Evolutionary conservation across 2,329 filamentous ascomycete species (phyloP), one percentile per base, ranked within the genome.

Genomic region (Trichoderma simmonsii): DNA sequence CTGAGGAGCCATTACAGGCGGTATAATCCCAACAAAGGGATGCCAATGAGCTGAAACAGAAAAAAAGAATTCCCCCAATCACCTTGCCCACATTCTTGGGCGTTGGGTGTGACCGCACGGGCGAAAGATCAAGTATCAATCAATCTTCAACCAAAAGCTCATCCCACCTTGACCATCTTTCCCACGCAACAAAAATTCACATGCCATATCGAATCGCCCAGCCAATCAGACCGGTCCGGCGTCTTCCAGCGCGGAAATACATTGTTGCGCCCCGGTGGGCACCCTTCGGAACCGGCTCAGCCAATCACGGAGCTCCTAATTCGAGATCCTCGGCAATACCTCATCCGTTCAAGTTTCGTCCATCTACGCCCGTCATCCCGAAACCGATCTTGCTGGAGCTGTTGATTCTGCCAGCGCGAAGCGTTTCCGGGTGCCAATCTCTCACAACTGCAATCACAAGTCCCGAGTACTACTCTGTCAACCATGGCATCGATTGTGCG

Each of bases 401-500:
- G 64, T 62, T 62, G 51, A 67, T 51, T 43, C 62, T 61, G 48
- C 64, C 64, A 62, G 66, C 57, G 66, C 66, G 43, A 61, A 70
- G 66, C 28, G 66, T 69, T 32, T 3, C 66, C 43, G 54, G 66
- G 56, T 56, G 59, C 43, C 21, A 60, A 43, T 9, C 26, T 30
- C 28, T 21, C 18, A 21, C 5, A 11, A 32, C 11, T 30, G 8
- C 39, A 24, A 65, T 57, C 21, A n/a, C 39, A 54, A 43, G 18
- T 30, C 24, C 54, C 36, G 36, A 51, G 14, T 15, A 18, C 36
- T 36, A 36, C 39, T 68, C 51, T 36, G n/a, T 68, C 66, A 51
- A 48, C 67, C 70, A 90, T 90, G 88, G 87, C 87, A 75, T 89
- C 88, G 71, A 81, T 88, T 77, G 81, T 85, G 78, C 87, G 87